phyloP scores from a whole-genome alignment of 305 asterid species.

The Fraxinus sp. region DNA sequence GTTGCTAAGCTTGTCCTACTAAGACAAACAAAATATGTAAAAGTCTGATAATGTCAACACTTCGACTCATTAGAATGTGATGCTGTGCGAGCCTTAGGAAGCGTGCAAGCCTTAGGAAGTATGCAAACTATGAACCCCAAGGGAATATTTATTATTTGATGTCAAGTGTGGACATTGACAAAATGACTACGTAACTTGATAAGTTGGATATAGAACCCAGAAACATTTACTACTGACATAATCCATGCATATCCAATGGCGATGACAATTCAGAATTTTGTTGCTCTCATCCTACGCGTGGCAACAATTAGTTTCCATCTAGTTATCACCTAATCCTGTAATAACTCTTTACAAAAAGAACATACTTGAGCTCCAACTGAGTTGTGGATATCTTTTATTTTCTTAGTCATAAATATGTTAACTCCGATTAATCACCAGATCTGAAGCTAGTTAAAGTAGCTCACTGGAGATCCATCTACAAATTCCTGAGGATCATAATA shows the following conservation, averaged over 20 bases:
- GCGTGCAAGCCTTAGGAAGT: not conserved
- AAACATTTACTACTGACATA: not conserved
- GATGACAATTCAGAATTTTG: not conserved
- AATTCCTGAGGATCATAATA: not conserved
- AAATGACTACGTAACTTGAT: not conserved
- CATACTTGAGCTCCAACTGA: not conserved
- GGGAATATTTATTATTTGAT: not conserved
- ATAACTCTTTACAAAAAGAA: not conserved
- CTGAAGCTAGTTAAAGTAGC: not conserved
- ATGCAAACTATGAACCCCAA: not conserved
- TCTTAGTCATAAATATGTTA: not conserved
- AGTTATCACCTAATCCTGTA: not conserved
- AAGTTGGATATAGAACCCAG: not conserved
- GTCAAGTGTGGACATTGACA: not conserved
- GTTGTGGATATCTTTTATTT: not conserved
- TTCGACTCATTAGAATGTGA: not conserved
- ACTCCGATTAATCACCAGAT: not conserved
- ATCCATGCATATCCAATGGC: not conserved
- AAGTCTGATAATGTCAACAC: not conserved
- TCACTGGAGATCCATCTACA: not conserved
- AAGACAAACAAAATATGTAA: not conserved
- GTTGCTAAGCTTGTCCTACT: not conserved
- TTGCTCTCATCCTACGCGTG: not conserved
- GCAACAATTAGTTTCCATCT: not conserved
- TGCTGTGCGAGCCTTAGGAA: not conserved